Evolutionary conservation across 306 rosid species (phyloP).

Genomic region (Quercus robur): DNA sequence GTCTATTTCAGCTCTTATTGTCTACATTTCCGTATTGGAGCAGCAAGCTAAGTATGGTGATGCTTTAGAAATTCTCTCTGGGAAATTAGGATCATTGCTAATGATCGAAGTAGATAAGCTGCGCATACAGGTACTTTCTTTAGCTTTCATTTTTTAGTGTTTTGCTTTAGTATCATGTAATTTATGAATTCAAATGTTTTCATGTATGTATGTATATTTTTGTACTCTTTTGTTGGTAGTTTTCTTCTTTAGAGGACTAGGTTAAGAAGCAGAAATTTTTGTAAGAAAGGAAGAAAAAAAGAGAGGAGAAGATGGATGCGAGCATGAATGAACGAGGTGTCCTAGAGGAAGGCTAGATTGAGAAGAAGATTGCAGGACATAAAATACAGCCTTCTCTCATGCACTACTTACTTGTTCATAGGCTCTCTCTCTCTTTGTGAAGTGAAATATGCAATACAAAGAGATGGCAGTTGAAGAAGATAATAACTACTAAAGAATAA

Average conservation of each 20-base stretch:
- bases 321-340: not conserved
- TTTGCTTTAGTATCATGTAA: not conserved
- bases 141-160: conserved; percentile 8
- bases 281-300: too few relatives aligned
- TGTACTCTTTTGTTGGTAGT: not conserved
- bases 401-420: too few relatives aligned
- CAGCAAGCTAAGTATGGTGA: conserved; percentile 91
- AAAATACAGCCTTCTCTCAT: not conserved
- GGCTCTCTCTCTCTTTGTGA: too few relatives aligned
- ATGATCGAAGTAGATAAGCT: conserved; percentile 86
- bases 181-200: not conserved
- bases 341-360: not conserved
- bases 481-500: too few relatives aligned
- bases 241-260: not conserved
- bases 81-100: conserved; percentile 82
- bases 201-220: not conserved
- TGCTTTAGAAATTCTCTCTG: conserved; percentile 89
- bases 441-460: too few relatives aligned
- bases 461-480: too few relatives aligned
- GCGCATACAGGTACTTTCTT: conserved; percentile 80
- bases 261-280: not conserved
- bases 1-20: conserved; percentile 72
- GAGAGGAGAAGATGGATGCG: not conserved
- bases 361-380: not conserved
- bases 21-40: conserved; percentile 86